Percentiles rank a stretch among this genome's conserved stretches.
Evolutionary conservation across 306 rosid species (phyloP).

Genomic region (Cucurbita moschata): DNA sequence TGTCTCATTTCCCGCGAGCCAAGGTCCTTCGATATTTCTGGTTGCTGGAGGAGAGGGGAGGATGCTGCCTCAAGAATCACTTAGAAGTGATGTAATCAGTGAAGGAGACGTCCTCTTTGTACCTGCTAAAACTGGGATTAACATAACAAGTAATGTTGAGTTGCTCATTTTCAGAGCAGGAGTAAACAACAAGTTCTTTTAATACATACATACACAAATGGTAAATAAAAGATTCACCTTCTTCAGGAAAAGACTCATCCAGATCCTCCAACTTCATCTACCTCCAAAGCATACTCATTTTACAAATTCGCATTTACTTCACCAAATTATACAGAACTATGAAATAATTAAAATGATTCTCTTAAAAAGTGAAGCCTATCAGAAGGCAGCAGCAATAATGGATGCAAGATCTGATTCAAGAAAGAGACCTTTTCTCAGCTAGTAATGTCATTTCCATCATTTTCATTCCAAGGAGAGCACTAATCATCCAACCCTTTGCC

Average conservation of each 20-base stretch:
- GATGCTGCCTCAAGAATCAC: constrained; percentile 23
- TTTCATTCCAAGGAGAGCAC: background rate
- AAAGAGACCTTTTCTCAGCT: background rate
- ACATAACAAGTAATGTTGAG: constrained; percentile 34
- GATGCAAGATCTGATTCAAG: background rate
- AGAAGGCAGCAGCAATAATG: background rate
- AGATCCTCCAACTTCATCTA: background rate
- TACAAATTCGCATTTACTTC: background rate
- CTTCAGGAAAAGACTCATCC: background rate
- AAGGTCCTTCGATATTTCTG: constrained; percentile 72
- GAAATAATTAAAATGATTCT: background rate
- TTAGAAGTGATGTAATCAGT: constrained; percentile 20
- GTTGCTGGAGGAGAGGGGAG: constrained; percentile 51
- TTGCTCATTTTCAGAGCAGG: constrained; percentile 69
- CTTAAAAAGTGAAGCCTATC: background rate
- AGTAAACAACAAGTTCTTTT: constrained; percentile 51
- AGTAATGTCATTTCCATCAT: background rate
- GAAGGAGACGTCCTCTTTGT: constrained; percentile 80
- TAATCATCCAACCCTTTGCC: background rate
- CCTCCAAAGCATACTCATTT: background rate
- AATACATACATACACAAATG: constrained; percentile 1
- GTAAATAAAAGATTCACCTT: background rate
- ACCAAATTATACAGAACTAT: background rate
- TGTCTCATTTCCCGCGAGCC: constrained; percentile 43
- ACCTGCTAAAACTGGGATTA: constrained; percentile 56